Evolutionary conservation across 768 basidiomycete species (phyloP), one percentile per base, ranked within the genome.

Genomic region (Lepiota brunneoincarnata): DNA sequence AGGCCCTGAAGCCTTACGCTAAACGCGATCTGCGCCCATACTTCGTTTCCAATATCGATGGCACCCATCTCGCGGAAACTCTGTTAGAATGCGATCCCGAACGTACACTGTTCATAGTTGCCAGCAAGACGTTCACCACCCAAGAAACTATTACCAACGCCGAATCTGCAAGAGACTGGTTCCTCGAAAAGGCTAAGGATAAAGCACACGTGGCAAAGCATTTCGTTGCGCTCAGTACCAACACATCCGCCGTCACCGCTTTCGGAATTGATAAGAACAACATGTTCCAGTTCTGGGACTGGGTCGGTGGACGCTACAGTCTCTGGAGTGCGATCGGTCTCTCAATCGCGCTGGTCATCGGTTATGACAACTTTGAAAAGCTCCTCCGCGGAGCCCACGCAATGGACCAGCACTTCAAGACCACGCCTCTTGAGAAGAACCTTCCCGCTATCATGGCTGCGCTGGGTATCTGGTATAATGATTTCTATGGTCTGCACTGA

Each of bases 241-340:
- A 99, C 72, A 93, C 93, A 48, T 82, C 86, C 66, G 93, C 91
- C 10, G 97, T 98, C 52, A 90, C 91, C 15, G 84, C 79, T 2
- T 99, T 99, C 65, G 97, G 97, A 38, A 99, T 99, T 65, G 78
- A 87, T 42, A 70, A 85, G 56, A 80, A 80, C 61, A 98, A 98
- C 76, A 99, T 99, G 95, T 99, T 99, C 84, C 86, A 89, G 67
- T 98, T 99, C 84, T 99, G 96, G 96, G 97, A 98, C 72, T 99
- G 97, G 97, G 97, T 99, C 59, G 97, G 97, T 58, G 97, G 97
- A 23, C 84, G 96, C 58, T 99, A 99, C 82, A 93, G 90, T 63
- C 79, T 99, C 59, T 98, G 97, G 96, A 94, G 92, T 58, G 96
- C 97, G 26, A 98, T 99, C 62, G 97, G 97, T 55, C 79, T 98